Conservation (phyloP, 345 rosid species). For the Lepidium sativum region DNA sequence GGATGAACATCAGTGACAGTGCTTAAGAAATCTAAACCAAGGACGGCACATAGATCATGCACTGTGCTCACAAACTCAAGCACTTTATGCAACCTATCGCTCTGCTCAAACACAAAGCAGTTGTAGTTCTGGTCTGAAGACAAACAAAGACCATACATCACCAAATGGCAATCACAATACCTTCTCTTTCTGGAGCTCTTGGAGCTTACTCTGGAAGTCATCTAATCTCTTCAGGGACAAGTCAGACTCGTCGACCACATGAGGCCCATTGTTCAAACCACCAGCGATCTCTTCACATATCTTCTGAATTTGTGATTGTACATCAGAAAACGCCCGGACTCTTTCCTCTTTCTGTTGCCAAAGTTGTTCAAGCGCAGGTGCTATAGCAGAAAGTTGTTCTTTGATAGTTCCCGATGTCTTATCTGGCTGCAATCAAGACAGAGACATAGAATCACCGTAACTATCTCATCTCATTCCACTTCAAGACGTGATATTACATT, state of each 20-base stretch:
- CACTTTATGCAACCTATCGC: constrained; percentile 84
- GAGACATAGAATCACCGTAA: neutral
- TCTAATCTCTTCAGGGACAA: constrained; percentile 72
- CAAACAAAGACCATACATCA: neutral
- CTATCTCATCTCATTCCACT: neutral
- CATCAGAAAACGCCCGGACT: constrained; percentile 60
- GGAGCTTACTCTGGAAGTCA: constrained; percentile 68
- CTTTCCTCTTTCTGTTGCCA: constrained; percentile 95
- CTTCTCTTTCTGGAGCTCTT: constrained; percentile 93
- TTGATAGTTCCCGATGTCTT: constrained; percentile 78
- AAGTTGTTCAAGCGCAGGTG: constrained; percentile 83
- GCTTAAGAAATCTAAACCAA: constrained; percentile 80
- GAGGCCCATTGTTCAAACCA: constrained; percentile 41
- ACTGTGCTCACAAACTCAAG: constrained; percentile 83
- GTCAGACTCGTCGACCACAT: constrained; percentile 75
- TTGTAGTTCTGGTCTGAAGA: neutral
- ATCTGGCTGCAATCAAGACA: constrained; percentile 53
- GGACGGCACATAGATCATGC: constrained; percentile 88
- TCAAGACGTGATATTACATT: constrained; percentile 19
- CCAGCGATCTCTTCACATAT: constrained; percentile 87
- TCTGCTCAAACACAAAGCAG: constrained; percentile 36
- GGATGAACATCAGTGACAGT: constrained; percentile 89
- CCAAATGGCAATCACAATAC: constrained; percentile 23
- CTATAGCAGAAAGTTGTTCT: constrained; percentile 90
- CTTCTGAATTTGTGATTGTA: constrained; percentile 80